Evolutionary conservation across 768 basidiomycete species (phyloP).

Genomic region (Aureoboletus auriporus): DNA sequence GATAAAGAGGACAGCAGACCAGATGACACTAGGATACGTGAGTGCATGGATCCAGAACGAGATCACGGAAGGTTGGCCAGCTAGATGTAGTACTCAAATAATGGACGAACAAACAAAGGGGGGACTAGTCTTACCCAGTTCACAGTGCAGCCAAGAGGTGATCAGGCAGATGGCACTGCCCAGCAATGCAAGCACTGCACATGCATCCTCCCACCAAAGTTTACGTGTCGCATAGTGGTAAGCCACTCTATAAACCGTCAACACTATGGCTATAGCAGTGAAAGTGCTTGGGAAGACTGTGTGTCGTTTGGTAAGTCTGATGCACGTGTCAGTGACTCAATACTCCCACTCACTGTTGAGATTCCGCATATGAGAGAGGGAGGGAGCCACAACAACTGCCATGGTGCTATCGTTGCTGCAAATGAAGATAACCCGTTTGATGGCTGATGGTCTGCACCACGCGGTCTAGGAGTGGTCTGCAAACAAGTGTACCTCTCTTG

Average conservation of each 20-base stretch:
- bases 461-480: no score
- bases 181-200: conserved; percentile 1
- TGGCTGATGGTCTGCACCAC: no score
- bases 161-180: conserved; percentile 4
- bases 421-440: not conserved
- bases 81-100: conserved; percentile 1
- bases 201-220: conserved; percentile 21
- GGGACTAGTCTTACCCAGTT: not conserved
- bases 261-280: not conserved
- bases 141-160: conserved; percentile 7
- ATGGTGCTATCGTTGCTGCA: not conserved
- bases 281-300: conserved; percentile 11
- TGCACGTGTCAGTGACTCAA: not conserved
- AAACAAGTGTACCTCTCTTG: not conserved
- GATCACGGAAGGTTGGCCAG: not conserved
- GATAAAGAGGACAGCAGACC: conserved; percentile 3
- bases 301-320: not conserved
- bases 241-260: conserved; percentile 3
- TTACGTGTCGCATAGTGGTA: not conserved
- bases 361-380: conserved; percentile 1
- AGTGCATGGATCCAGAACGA: conserved; percentile 10
- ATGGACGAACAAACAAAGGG: not conserved
- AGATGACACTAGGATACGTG: conserved; percentile 9
- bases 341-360: conserved; percentile 11
- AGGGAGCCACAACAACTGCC: not conserved